These are phyloP conservation scores for Dichomitus squalens DNA, from an alignment of 1,284 basidiomycete genomes.

Conservation along the genomic window DNA sequence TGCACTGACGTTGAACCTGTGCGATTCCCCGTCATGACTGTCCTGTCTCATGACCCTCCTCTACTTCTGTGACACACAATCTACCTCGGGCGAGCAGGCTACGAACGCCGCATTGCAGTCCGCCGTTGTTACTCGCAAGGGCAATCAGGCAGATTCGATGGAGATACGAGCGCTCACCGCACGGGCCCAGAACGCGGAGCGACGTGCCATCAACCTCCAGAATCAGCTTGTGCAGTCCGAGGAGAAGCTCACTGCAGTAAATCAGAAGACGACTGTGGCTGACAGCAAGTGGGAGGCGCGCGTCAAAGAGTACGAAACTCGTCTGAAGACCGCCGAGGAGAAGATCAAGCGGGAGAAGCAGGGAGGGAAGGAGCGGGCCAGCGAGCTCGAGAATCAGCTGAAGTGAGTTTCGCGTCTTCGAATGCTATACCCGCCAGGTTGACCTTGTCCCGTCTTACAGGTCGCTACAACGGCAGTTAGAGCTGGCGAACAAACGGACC, in stretches of 20 bases:
- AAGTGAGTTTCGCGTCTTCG: conserved; percentile 49
- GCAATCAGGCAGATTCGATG: conserved; percentile 66
- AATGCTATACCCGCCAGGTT: neutral
- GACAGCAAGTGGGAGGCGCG: conserved; percentile 92
- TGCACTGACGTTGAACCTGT: neutral
- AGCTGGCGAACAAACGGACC: conserved; percentile 69
- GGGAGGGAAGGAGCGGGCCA: conserved; percentile 85
- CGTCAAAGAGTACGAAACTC: conserved; percentile 87
- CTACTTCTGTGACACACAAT: neutral
- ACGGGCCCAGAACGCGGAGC: conserved; percentile 81
- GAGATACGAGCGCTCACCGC: conserved; percentile 74
- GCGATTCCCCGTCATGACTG: neutral
- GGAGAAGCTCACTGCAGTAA: conserved; percentile 76
- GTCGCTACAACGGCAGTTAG: conserved; percentile 68
- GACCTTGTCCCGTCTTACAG: conserved; percentile 37
- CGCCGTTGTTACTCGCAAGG: conserved; percentile 74
- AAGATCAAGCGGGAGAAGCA: conserved; percentile 94
- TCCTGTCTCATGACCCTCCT: neutral
- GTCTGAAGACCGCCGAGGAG: conserved; percentile 88
- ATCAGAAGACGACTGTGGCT: conserved; percentile 67
- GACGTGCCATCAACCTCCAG: conserved; percentile 77
- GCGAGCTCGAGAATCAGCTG: conserved; percentile 69
- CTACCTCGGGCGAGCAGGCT: conserved; percentile 42
- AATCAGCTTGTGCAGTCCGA: conserved; percentile 85
- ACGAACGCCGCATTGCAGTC: conserved; percentile 78